phyloP scores from a whole-genome alignment of 108 stramenopile genomes.

The Skeletonema menzelii region DNA sequence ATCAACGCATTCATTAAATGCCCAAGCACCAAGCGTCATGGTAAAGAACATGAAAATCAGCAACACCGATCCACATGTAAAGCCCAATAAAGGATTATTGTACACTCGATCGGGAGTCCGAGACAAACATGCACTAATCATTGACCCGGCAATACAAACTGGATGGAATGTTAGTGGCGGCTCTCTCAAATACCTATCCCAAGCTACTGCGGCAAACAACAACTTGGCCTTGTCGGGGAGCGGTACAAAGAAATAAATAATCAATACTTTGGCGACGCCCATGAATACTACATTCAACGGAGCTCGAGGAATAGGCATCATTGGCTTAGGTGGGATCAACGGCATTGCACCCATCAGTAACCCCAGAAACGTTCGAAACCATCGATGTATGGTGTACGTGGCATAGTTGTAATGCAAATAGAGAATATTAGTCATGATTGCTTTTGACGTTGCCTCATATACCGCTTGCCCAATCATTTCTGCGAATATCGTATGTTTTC shows the following conservation, averaged over 20 bases:
- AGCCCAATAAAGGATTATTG: slow-evolving; percentile 30
- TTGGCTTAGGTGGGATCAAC: slow-evolving; percentile 30
- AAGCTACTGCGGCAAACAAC: slow-evolving; percentile 28
- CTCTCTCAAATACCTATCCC: slow-evolving; percentile 37
- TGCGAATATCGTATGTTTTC: slow-evolving; percentile 49
- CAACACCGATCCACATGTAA: slow-evolving; percentile 22
- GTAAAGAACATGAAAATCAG: slow-evolving; percentile 11
- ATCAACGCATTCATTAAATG: slow-evolving; percentile 8
- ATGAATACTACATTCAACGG: slow-evolving; percentile 6
- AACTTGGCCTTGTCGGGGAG: slow-evolving; percentile 13
- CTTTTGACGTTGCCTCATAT: slow-evolving; percentile 57
- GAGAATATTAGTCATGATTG: slow-evolving; percentile 53
- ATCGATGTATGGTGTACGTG: slow-evolving; percentile 13
- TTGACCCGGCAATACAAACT: slow-evolving; percentile 42
- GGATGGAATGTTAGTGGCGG: slow-evolving; percentile 44
- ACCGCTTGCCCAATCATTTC: slow-evolving; percentile 58
- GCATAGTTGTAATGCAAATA: slow-evolving; percentile 16
- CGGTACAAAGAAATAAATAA: neutral
- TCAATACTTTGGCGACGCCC: slow-evolving; percentile 13
- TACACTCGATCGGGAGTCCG: slow-evolving; percentile 16
- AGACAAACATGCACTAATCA: slow-evolving; percentile 23
- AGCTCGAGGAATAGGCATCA: slow-evolving; percentile 37
- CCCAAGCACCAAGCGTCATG: slow-evolving; percentile 18
- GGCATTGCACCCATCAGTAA: slow-evolving; percentile 23
- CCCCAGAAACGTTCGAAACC: slow-evolving; percentile 45